Percentiles rank a stretch among this genome's conserved stretches.
phyloP scores from a whole-genome alignment of 768 basidiomycete species.

The Wakefieldia striispora region DNA sequence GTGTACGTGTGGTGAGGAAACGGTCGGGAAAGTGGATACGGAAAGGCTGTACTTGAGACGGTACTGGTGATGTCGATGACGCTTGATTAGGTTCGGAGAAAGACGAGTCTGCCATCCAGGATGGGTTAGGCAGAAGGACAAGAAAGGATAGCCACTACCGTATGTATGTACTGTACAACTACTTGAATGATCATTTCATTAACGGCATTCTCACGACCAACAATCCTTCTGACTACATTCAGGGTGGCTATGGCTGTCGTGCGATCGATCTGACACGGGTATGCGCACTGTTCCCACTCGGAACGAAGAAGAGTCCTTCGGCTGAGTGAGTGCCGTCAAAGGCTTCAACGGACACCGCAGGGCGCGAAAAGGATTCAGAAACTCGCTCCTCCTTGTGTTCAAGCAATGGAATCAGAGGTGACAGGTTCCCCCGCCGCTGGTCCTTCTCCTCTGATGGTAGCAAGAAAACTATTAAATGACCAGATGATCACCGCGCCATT shows the following conservation, averaged over 20 bases:
- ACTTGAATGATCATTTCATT: neutral
- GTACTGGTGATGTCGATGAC: slow-evolving; percentile 10
- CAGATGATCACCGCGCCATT: neutral
- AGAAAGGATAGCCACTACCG: neutral
- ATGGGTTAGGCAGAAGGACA: neutral
- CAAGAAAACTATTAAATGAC: slow-evolving; percentile 5
- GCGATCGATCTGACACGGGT: slow-evolving; percentile 6
- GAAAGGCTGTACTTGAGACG: slow-evolving; percentile 16
- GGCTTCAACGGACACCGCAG: neutral
- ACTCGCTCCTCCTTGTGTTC: neutral
- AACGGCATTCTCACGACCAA: slow-evolving; percentile 17
- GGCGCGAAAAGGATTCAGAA: slow-evolving; percentile 13
- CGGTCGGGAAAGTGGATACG: slow-evolving; percentile 37
- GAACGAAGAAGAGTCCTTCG: neutral
- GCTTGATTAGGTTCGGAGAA: slow-evolving; percentile 19
- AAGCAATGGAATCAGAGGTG: slow-evolving; percentile 2
- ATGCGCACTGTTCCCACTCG: slow-evolving; percentile 9
- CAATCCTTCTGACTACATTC: neutral
- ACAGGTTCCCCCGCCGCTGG: neutral
- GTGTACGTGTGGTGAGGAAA: slow-evolving; percentile 25
- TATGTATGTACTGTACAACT: too few species aligned
- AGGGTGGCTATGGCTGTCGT: slow-evolving; percentile 10
- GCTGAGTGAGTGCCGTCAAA: neutral
- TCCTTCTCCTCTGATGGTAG: neutral
- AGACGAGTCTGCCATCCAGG: slow-evolving; percentile 31